Evolutionary conservation across 768 basidiomycete species (phyloP).

Genomic region (Trametes gibbosa): DNA sequence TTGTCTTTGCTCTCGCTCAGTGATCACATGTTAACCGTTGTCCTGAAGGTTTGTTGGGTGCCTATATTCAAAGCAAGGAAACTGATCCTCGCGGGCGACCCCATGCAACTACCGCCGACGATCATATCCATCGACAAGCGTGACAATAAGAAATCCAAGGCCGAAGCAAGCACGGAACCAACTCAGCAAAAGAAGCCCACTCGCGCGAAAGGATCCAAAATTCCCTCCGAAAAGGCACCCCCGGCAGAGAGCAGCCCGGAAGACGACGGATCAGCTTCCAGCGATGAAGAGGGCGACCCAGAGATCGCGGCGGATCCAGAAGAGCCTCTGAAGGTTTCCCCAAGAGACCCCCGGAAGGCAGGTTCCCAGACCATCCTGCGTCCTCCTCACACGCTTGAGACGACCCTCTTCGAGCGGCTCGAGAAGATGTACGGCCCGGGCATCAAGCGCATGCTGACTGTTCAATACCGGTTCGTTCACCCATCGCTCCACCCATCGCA

Average conservation of each 20-base stretch:
- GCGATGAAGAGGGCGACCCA: conserved; percentile 12
- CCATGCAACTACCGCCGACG: conserved; percentile 94
- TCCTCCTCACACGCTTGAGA: conserved; percentile 75
- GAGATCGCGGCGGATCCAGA: conserved; percentile 6
- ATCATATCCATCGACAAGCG: conserved; percentile 64
- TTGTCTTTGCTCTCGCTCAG: conserved; percentile 21
- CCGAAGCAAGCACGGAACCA: not conserved
- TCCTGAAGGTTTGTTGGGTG: conserved; percentile 81
- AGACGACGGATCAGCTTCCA: not conserved
- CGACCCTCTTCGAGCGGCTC: conserved; percentile 89
- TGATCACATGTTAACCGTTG: not conserved
- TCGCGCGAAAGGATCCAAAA: not conserved
- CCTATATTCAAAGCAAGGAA: conserved; percentile 92
- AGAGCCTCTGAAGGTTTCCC: not conserved
- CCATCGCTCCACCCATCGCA: too few species aligned
- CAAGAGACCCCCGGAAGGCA: conserved; percentile 7
- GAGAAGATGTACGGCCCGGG: conserved; percentile 81
- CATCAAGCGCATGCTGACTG: conserved; percentile 83
- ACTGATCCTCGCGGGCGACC: conserved; percentile 89
- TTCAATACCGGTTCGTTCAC: conserved; percentile 76
- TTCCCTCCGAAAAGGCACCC: not conserved
- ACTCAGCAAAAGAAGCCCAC: not conserved
- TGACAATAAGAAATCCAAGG: conserved; percentile 23
- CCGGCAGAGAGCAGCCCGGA: not conserved
- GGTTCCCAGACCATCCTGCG: conserved; percentile 32